These are phyloP conservation scores for Tanacetum coccineum DNA, from an alignment of 129 eudicot genomes.

Conservation along the genomic window DNA sequence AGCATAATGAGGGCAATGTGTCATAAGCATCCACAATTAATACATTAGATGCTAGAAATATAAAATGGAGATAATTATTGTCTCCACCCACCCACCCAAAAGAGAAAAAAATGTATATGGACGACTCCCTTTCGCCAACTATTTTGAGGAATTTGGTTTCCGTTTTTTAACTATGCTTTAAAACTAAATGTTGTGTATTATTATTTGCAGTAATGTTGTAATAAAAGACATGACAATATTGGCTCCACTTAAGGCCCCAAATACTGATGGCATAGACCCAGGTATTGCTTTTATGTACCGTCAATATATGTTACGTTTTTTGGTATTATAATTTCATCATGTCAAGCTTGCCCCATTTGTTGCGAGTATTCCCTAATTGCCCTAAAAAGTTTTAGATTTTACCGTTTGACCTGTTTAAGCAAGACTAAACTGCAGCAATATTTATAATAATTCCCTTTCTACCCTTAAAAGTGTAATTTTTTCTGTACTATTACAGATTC, in stretches of 20 bases:
- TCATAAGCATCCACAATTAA: constrained; percentile 11
- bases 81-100: background rate
- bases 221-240: constrained; percentile 84
- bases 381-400: background rate
- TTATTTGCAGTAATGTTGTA: constrained; percentile 65
- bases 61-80: background rate
- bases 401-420: background rate
- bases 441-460: background rate
- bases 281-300: constrained; percentile 36
- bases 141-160: background rate
- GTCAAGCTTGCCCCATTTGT: too few relatives aligned
- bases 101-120: background rate
- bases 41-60: constrained; percentile 2
- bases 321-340: background rate
- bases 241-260: constrained; percentile 95
- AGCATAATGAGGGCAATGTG: constrained; percentile 16
- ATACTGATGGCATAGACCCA: constrained; percentile 96
- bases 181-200: constrained; percentile 10
- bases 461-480: background rate
- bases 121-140: constrained; percentile 6
- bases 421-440: too few relatives aligned
- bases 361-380: background rate
- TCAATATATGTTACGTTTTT: background rate
- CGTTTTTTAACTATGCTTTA: background rate
- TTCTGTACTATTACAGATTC: constrained; percentile 52